Evolutionary conservation across 2,329 filamentous ascomycete species (phyloP), one percentile per base, ranked within the genome.

Genomic region (Stagonosporopsis rhizophila): DNA sequence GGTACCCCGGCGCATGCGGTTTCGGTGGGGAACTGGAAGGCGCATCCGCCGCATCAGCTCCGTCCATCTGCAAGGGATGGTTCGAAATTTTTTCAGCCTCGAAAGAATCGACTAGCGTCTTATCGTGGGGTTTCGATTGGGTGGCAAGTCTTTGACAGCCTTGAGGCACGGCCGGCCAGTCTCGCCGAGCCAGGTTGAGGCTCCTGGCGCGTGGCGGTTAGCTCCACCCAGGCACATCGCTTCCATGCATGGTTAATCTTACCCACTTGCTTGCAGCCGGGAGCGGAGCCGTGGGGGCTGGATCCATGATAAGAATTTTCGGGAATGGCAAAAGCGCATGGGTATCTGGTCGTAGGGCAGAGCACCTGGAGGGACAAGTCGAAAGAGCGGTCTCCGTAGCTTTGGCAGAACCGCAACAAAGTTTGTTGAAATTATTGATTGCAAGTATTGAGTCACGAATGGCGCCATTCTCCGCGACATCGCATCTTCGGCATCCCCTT

Each of bases 171-270:
- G 30, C 42, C 56, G 56, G 45, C 45, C 44, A 58, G 56, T 50
- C 41, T 58, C 56, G 56, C 56, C 56, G 49, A 50, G 44, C 56
- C 28, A 58, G 56, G 56, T 54, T 50, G 50, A 54, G 56, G 56
- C 49, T 53, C 45, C 56, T 54, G 40, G 50, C 37, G 50, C 50
- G 56, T 53, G 49, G 56, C 50, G 56, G 56, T 35, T 51, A 44
- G 56, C 49, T 54, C 56, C 56, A 50, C 56, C 20, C 37, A 50
- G 22, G 50, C 30, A 58, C 44, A 58, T 58, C 56, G 49, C 56
- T 58, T 54, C 56, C 50, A 58, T 58, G 56, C 56, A 54, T 25
- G 50, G 56, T 51, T 52, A 52, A 53, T 54, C 56, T 23, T 58
- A 28, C 45, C 55, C 55, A 53, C 54, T 52, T 58, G 44, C 37